Evolutionary conservation across 345 rosid species (phyloP), one percentile per base, ranked within the genome.

Genomic region (Erucastrum elatum): DNA sequence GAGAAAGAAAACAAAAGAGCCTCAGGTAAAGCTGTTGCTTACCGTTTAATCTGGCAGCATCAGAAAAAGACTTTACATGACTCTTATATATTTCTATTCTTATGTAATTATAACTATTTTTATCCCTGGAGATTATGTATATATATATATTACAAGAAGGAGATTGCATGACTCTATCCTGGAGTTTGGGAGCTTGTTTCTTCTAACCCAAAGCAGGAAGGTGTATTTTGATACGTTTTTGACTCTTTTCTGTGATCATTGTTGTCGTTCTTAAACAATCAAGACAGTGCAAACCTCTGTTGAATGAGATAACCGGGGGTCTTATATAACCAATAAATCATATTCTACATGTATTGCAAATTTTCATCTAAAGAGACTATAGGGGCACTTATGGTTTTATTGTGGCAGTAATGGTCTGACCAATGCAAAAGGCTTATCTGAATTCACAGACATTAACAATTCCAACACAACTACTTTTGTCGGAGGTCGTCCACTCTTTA

Each of bases 391-490:
- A 64, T 53, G 79, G 56, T 76, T 49, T n/a, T 59, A 26, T 49
- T 72, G 69, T 41, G 74, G 69, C 62, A 66, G 17, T 70, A 80
- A 65, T 70, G 97, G 91, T 77, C 90, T 84, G 12, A 89, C 97
- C 80, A 91, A 80, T 25, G 91, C 94, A 84, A 88, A 91, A 76
- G 53, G 72, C 17, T 82, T 73, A 68, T 81, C 88, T 2, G 85
- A 81, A 71, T 86, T 87, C 44, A 83, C 85, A 9, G 93, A 90
- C 87, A 88, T 85, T 85, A 91, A 81, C 76, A 91, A 64, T 82
- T 91, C 97, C 71, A 91, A 70, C n/a, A 86, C 84, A 56, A 80
- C 85, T 12, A 87, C 80, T 81, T 88, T 87, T 15, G 75, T 61
- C 0, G 90, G 91, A 73, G 77, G 70, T 8, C 34, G 84, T 44